Base-by-base conservation (phyloP, 2,329 filamentous ascomycete genomes). In the Akanthomyces muscarius region DNA sequence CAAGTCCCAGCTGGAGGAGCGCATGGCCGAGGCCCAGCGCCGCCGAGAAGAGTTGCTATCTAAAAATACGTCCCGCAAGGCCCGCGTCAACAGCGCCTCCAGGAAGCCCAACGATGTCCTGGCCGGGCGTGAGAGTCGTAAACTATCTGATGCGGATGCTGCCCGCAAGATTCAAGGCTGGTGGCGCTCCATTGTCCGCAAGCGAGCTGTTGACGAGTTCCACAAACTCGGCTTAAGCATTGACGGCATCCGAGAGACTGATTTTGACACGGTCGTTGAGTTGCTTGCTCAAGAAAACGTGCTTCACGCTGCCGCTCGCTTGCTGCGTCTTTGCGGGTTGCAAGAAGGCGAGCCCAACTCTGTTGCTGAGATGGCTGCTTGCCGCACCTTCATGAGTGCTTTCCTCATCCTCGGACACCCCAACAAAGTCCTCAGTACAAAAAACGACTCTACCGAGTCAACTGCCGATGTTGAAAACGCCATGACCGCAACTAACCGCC, bases 341-440 rank as follows among this genome's bases (percentile, higher is more conserved):
- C 81, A 85, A 56, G 89, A 92, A 68, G 86, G 84, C 44, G 83
- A 84, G 3, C 75, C 81, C 2, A 83, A 85, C 18, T 87, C 86
- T 1, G 83, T 89, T 63, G 82, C 84, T 51, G 86, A 90, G 67
- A 89, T 89, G 80, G 86, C 88, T 42, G 84, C 86, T 18, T 85
- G 90, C 47, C 82, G 90, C 68, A 92, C 88, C 0, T 94, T 94
- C 69, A 76, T 95, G 62, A 92, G 89, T 71, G 89, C 91, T 5
- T 94, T 89, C 71, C 80, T 95, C 61, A 92, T 94, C 65, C 78
- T 92, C 30, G 90, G 89, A 1, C 91, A 94, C 72, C 90, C 91
- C 1, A 86, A 87, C 1, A 87, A 91, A 68, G 90, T 94, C 1
- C 83, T 95, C 41, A 90, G 85, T 74, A 90, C 87, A 72, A 90